phyloP scores from a whole-genome alignment of 345 rosid species.

The Eucalyptus polybractea region DNA sequence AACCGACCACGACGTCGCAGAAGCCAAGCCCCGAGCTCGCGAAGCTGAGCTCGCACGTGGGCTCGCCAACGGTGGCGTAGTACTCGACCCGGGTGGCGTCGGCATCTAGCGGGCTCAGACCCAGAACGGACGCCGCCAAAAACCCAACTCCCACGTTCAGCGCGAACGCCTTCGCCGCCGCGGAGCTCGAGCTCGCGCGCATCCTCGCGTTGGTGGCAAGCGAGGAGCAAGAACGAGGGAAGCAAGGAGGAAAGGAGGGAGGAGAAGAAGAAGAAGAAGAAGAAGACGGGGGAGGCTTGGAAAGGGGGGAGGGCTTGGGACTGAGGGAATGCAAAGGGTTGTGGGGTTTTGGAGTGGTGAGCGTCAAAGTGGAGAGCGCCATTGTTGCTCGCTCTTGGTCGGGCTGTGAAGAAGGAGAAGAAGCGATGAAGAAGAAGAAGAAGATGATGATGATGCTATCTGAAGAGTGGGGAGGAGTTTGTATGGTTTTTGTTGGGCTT shows the following conservation, averaged over 20 bases:
- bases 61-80: conserved; percentile 81
- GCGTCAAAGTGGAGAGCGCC: conserved; percentile 8
- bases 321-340: neutral
- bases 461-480: neutral
- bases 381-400: neutral
- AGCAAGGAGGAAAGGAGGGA: neutral
- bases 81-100: conserved; percentile 84
- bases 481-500: neutral
- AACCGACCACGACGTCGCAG: conserved; percentile 62
- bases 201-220: neutral
- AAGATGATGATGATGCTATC: neutral
- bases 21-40: conserved; percentile 78
- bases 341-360: neutral
- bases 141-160: conserved; percentile 47
- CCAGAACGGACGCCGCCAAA: conserved; percentile 56
- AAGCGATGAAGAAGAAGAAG: neutral
- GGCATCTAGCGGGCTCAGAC: conserved; percentile 54
- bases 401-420: neutral
- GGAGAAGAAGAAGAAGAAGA: neutral
- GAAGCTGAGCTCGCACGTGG: conserved; percentile 56
- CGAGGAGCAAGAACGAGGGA: conserved; percentile 10
- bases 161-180: conserved; percentile 11
- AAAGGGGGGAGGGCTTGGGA: neutral
- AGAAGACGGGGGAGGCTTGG: neutral
- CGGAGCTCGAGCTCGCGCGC: neutral